Evolutionary conservation across 129 eudicot species (phyloP), one percentile per base, ranked within the genome.

Genomic region (Glebionis coronaria): DNA sequence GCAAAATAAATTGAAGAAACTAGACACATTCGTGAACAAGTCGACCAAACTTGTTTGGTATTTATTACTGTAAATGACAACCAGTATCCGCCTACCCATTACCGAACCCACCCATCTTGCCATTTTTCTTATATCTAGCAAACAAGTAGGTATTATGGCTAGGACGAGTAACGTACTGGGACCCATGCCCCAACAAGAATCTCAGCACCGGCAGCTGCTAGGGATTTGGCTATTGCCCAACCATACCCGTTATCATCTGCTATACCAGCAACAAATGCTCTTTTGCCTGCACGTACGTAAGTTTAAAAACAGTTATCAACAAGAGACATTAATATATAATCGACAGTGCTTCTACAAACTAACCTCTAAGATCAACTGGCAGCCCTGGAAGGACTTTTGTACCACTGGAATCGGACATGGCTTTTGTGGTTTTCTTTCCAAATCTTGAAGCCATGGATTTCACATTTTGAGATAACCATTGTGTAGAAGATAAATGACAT

Each of bases 191-290:
- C 97, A 84, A 90, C 86, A 53, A 90, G 95, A 72, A 90, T 84
- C 78, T 90, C 95, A 54, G 95, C 95, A 47, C 95, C 97, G 3
- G 97, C 95, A 80, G 97, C 95, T 38, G 92, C 95, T 59, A 91
- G 82, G 72, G 97, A 85, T 81, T 87, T 91, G 45, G 97, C 97
- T 53, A 91, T 87, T 45, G 97, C 93, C 95, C 97, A 91, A 45
- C 97, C 97, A 70, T 91, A 91, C 31, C 97, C 97, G 67, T 85
- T 87, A 75, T 87, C 97, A 81, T 91, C 97, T 61, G 97, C 97
- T 65, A 91, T 63, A 52, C 97, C 97, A 66, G 97, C 97, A 65
- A 91, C 83, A 64, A 87, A 87, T 35, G 95, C 97, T 77, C 90
- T 85, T 72, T 91, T 91, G 25, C 97, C 97, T 91, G 82, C 61